Conservation (phyloP, 2,329 filamentous ascomycete species). For the Pestalotiopsis fici region DNA sequence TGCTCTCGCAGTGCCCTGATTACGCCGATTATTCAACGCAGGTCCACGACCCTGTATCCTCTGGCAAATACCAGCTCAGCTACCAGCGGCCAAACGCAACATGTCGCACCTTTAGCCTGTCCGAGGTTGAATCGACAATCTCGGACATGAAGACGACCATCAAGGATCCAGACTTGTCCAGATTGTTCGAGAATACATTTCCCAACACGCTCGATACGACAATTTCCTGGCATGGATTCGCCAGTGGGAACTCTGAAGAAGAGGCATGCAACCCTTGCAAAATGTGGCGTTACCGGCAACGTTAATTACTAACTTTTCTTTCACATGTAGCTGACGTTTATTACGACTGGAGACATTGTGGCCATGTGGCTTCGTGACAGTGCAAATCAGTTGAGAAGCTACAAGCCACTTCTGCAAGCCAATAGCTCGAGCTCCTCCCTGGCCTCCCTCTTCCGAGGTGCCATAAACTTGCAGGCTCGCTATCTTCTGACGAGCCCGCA, state of each 20-base stretch:
- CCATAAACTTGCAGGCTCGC: slow-evolving; percentile 71
- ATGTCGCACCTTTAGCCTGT: slow-evolving; percentile 74
- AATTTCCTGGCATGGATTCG: slow-evolving; percentile 71
- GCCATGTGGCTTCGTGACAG: slow-evolving; percentile 90
- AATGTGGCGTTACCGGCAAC: slow-evolving; percentile 20
- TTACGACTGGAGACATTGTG: slow-evolving; percentile 83
- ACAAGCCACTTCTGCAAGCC: slow-evolving; percentile 60
- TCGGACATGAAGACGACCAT: slow-evolving; percentile 38
- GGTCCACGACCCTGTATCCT: slow-evolving; percentile 9
- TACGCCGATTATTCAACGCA: slow-evolving; percentile 10
- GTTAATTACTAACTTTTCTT: not conserved
- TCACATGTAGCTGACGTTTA: slow-evolving; percentile 69
- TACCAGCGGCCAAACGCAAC: slow-evolving; percentile 9
- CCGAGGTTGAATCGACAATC: slow-evolving; percentile 71
- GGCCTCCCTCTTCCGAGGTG: slow-evolving; percentile 67
- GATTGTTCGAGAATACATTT: slow-evolving; percentile 81
- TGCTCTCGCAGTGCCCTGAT: slow-evolving; percentile 9
- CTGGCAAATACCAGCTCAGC: slow-evolving; percentile 11
- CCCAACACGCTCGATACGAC: slow-evolving; percentile 84
- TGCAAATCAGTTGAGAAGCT: slow-evolving; percentile 71
- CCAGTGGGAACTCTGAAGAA: slow-evolving; percentile 46
- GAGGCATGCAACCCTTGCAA: slow-evolving; percentile 21
- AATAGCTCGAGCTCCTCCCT: slow-evolving; percentile 58
- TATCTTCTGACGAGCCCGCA: slow-evolving; percentile 73
- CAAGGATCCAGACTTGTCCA: slow-evolving; percentile 65